Evolutionary conservation across 1,284 basidiomycete genomes (phyloP).

Genomic region (Rhodotorula sp.): DNA sequence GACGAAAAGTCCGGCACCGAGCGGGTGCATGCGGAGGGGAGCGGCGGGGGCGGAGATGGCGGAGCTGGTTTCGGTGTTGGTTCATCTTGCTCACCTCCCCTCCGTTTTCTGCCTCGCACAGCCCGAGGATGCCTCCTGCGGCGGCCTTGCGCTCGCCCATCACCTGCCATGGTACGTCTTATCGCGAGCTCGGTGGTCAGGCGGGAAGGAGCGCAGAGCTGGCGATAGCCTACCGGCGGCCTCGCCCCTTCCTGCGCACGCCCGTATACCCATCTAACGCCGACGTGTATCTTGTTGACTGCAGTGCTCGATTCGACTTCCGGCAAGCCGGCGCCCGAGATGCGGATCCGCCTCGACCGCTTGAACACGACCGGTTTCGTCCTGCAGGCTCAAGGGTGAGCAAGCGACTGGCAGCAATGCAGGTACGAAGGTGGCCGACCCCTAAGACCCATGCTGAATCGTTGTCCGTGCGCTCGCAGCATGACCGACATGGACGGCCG

Average conservation of each 20-base stretch:
- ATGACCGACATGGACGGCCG: slow-evolving; percentile 46
- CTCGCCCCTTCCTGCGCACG: not conserved
- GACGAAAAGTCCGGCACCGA: no score
- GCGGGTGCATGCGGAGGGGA: slow-evolving; percentile 12
- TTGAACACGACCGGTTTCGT: slow-evolving; percentile 44
- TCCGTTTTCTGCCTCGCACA: not conserved
- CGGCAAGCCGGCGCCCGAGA: slow-evolving; percentile 46
- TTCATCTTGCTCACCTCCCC: not conserved
- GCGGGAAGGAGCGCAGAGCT: no score
- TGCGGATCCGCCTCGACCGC: slow-evolving; percentile 45
- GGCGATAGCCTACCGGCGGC: not conserved
- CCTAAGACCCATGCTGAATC: not conserved
- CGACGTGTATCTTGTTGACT: not conserved
- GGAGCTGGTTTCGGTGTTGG: not conserved
- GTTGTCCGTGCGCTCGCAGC: slow-evolving; percentile 9
- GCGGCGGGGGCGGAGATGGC: slow-evolving; percentile 6
- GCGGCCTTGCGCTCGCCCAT: slow-evolving; percentile 41
- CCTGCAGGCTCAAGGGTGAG: slow-evolving; percentile 42
- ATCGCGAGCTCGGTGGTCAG: no score
- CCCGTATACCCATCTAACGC: no score
- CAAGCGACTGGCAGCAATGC: no score
- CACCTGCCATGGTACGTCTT: slow-evolving; percentile 46
- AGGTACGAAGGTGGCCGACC: not conserved
- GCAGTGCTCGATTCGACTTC: slow-evolving; percentile 48
- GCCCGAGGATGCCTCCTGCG: slow-evolving; percentile 9